Conservation (phyloP, 2,329 filamentous ascomycete species). For the Lachnellula cervina region DNA sequence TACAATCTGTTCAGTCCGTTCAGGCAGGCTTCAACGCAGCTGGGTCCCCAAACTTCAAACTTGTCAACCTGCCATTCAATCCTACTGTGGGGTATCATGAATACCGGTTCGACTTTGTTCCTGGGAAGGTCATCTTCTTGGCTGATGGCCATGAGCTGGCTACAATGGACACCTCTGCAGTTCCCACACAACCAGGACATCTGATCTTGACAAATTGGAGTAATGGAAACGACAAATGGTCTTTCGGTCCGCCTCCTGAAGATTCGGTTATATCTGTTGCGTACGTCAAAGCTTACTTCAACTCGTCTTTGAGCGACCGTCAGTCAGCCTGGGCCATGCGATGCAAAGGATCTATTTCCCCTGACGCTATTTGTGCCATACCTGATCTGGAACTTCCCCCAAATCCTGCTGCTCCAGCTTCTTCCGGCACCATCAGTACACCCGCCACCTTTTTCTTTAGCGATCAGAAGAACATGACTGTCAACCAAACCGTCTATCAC, state of each 20-base stretch:
- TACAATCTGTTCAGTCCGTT: slow-evolving; percentile 61
- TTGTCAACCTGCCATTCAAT: slow-evolving; percentile 58
- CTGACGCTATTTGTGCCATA: slow-evolving; percentile 44
- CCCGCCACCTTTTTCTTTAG: slow-evolving; percentile 46
- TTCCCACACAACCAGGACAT: slow-evolving; percentile 59
- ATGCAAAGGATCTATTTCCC: slow-evolving; percentile 37
- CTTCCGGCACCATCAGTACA: slow-evolving; percentile 24
- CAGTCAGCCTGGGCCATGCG: slow-evolving; percentile 37
- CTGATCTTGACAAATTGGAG: slow-evolving; percentile 73
- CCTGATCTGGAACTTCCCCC: slow-evolving; percentile 41
- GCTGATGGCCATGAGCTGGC: slow-evolving; percentile 57
- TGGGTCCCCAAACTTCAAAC: slow-evolving; percentile 52
- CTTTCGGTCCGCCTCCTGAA: slow-evolving; percentile 58
- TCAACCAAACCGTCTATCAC: slow-evolving; percentile 42
- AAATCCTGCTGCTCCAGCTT: slow-evolving; percentile 10
- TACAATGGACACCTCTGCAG: slow-evolving; percentile 49
- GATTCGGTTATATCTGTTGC: slow-evolving; percentile 61
- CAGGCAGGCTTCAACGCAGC: slow-evolving; percentile 58
- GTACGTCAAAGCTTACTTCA: slow-evolving; percentile 78
- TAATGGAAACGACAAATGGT: slow-evolving; percentile 69
- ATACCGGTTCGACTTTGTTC: slow-evolving; percentile 72
- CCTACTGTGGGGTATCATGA: slow-evolving; percentile 65
- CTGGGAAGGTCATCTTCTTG: slow-evolving; percentile 60
- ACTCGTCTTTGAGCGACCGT: slow-evolving; percentile 48
- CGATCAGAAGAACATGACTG: slow-evolving; percentile 41